Conservation (phyloP, 1,284 basidiomycete genomes). For the Pascua guehoae region DNA sequence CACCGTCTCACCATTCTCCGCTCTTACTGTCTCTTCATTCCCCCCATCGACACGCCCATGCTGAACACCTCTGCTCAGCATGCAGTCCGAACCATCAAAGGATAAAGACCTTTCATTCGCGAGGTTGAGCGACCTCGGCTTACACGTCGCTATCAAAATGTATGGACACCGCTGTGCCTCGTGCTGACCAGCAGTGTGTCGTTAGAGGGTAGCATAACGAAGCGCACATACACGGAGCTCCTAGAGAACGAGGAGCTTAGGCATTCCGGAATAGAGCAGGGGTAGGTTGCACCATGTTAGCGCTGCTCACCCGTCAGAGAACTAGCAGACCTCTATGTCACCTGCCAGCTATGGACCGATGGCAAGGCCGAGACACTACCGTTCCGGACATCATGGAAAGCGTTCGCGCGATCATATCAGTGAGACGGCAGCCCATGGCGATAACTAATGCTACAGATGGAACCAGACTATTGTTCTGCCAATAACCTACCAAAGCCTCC, state of each 20-base stretch:
- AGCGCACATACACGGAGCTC: conserved; percentile 64
- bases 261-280: conserved; percentile 72
- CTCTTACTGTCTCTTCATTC: not conserved
- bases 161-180: conserved; percentile 45
- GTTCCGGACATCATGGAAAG: conserved; percentile 85
- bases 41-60: not conserved
- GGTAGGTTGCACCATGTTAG: too few relatives aligned
- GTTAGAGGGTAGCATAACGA: conserved; percentile 72
- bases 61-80: conserved; percentile 2
- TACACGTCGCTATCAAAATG: conserved; percentile 85
- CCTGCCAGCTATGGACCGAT: conserved; percentile 83
- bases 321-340: conserved; percentile 86
- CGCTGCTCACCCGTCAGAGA: conserved; percentile 53
- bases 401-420: conserved; percentile 80
- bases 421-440: conserved; percentile 36
- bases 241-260: conserved; percentile 71
- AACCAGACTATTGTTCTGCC: conserved; percentile 90
- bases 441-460: conserved; percentile 62
- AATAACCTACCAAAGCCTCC: conserved; percentile 85
- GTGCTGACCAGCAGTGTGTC: conserved; percentile 60
- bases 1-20: not conserved
- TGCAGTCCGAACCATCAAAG: conserved; percentile 33
- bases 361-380: conserved; percentile 89
- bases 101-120: conserved; percentile 80
- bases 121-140: conserved; percentile 75